These are phyloP conservation scores for Suhomyces bolitotheri DNA, from an alignment of 1,139 yeast genomes.

Conservation along the genomic window DNA sequence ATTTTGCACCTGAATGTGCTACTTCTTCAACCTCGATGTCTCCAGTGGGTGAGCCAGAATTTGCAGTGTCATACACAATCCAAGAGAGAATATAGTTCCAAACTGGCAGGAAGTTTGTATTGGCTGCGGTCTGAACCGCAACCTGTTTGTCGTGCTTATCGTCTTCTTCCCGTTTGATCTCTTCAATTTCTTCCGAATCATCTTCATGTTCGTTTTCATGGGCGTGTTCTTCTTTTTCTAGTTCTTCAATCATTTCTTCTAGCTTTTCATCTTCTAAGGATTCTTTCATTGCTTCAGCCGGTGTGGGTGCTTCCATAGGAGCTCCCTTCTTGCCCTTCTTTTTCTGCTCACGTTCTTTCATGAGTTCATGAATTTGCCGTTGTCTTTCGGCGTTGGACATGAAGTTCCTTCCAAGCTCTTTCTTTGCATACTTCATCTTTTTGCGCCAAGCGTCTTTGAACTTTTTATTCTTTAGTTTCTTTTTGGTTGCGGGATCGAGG, in stretches of 20 bases:
- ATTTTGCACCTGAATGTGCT: not conserved
- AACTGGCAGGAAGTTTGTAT: slow-evolving; percentile 34
- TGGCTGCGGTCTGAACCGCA: slow-evolving; percentile 11
- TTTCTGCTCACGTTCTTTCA: slow-evolving; percentile 16
- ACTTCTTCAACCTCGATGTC: slow-evolving; percentile 13
- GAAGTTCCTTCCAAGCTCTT: slow-evolving; percentile 36
- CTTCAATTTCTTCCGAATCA: slow-evolving; percentile 3
- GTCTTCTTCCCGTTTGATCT: not conserved
- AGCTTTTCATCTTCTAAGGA: slow-evolving; percentile 5
- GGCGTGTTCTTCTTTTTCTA: slow-evolving; percentile 3
- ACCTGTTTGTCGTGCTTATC: not conserved
- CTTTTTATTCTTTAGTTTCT: slow-evolving; percentile 24
- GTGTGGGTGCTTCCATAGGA: slow-evolving; percentile 3
- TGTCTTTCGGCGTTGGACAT: slow-evolving; percentile 29
- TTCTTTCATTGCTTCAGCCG: slow-evolving; percentile 5
- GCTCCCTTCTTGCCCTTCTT: slow-evolving; percentile 10
- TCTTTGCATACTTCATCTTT: slow-evolving; percentile 29
- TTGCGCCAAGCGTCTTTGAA: slow-evolving; percentile 28
- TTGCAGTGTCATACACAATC: slow-evolving; percentile 30
- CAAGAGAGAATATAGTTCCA: slow-evolving; percentile 44
- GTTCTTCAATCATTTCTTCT: slow-evolving; percentile 4
- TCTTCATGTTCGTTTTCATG: slow-evolving; percentile 5
- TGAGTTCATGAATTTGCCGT: slow-evolving; percentile 19
- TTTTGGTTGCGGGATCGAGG: slow-evolving; percentile 9
- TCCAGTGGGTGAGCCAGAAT: slow-evolving; percentile 4